A percentile compares a stretch with the other conserved stretches of the same genome.
Conservation (phyloP, 2,329 filamentous ascomycete species). For the Monosporascus sp. region DNA sequence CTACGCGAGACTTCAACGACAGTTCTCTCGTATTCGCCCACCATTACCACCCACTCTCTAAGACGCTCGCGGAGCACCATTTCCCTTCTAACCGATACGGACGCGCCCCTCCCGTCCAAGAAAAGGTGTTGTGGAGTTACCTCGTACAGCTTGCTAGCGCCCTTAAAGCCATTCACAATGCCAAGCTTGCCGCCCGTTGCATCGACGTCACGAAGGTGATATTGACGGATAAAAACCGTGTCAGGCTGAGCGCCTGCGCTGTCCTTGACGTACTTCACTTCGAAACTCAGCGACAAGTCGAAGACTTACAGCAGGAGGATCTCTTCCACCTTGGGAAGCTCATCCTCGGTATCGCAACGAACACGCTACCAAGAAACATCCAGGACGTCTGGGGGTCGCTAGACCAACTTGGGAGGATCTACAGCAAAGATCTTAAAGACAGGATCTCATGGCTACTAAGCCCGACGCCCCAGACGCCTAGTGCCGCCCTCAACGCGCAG, state of each 20-base stretch:
- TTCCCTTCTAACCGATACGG: constrained; percentile 47
- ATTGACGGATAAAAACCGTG: constrained; percentile 81
- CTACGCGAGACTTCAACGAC: constrained; percentile 86
- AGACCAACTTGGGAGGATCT: constrained; percentile 71
- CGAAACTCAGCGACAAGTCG: constrained; percentile 61
- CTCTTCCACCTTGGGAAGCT: constrained; percentile 78
- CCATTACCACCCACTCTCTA: constrained; percentile 86
- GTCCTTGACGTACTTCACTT: constrained; percentile 86
- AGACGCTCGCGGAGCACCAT: constrained; percentile 82
- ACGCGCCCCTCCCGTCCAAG: constrained; percentile 49
- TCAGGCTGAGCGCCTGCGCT: constrained; percentile 82
- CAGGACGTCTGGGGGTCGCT: constrained; percentile 64
- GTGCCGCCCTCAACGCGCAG: neutral
- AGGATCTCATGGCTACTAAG: constrained; percentile 78
- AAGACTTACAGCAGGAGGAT: constrained; percentile 83
- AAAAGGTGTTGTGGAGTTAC: constrained; percentile 84
- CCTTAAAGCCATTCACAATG: constrained; percentile 76
- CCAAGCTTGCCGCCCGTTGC: constrained; percentile 76
- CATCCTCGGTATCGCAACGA: constrained; percentile 75
- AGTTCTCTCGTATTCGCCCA: constrained; percentile 92
- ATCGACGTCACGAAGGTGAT: constrained; percentile 87
- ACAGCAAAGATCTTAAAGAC: constrained; percentile 73
- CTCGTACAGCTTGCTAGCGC: constrained; percentile 87
- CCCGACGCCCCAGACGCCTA: constrained; percentile 46
- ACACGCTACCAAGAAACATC: constrained; percentile 48